A percentile compares a stretch with the other conserved stretches of the same genome.
Conservation (phyloP, 164 flowering plant genomes). For the Sedum album region DNA sequence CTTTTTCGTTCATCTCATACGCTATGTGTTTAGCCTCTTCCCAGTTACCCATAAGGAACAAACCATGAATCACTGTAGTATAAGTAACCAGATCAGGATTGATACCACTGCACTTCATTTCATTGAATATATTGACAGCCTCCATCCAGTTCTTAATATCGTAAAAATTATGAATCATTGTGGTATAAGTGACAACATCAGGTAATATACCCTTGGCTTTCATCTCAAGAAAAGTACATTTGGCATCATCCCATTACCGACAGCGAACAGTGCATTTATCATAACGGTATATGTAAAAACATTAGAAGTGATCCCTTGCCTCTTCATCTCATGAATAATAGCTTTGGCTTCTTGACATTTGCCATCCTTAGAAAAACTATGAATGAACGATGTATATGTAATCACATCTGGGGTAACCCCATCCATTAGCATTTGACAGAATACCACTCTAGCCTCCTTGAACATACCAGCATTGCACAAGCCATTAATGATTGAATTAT, state of each 20-base stretch:
- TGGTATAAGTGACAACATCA: slow-evolving; percentile 24
- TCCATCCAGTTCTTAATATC: not conserved
- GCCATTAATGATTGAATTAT: not conserved
- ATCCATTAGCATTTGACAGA: not conserved
- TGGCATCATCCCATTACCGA: not conserved
- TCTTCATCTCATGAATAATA: not conserved
- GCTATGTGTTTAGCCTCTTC: not conserved
- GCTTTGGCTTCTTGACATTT: not conserved
- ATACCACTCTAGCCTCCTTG: not conserved
- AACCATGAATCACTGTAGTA: not conserved
- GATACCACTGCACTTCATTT: not conserved
- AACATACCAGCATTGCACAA: not conserved
- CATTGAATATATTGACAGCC: not conserved
- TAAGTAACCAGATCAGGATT: not conserved
- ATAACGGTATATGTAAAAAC: not conserved
- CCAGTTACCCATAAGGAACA: not conserved
- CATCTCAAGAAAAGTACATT: not conserved
- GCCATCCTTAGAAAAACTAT: not conserved
- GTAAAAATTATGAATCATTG: not conserved
- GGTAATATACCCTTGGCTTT: not conserved
- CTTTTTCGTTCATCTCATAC: not conserved
- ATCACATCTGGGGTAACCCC: slow-evolving; percentile 1
- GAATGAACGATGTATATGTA: not conserved
- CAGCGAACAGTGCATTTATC: not conserved
- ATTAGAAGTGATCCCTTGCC: not conserved